phyloP scores from a whole-genome alignment of 2,329 filamentous ascomycete species.

The Orbilia ellipsospora region DNA sequence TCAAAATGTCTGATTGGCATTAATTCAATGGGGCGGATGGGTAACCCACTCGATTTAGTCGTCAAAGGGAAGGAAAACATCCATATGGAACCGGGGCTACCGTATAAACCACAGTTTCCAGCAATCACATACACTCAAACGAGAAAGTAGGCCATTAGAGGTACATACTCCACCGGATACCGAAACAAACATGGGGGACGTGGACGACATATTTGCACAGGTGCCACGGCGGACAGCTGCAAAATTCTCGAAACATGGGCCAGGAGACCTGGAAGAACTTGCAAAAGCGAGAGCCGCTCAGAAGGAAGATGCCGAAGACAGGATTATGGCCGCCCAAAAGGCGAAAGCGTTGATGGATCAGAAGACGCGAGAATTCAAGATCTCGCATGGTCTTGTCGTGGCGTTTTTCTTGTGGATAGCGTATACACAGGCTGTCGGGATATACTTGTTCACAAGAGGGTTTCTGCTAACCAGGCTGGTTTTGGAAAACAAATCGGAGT shows the following conservation, averaged over 20 bases:
- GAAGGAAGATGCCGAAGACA: constrained; percentile 60
- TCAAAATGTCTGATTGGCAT: not conserved
- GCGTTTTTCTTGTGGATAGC: constrained; percentile 78
- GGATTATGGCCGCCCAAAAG: constrained; percentile 62
- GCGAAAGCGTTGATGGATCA: constrained; percentile 62
- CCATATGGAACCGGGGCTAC: constrained; percentile 28
- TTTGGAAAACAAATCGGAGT: constrained; percentile 79
- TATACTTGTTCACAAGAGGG: constrained; percentile 92
- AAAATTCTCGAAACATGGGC: constrained; percentile 46
- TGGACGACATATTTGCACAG: constrained; percentile 53
- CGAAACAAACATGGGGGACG: constrained; percentile 26
- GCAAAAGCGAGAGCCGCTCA: constrained; percentile 60
- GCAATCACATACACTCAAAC: not conserved
- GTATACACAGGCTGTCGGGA: constrained; percentile 79
- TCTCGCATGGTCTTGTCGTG: constrained; percentile 67
- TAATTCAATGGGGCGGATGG: constrained; percentile 7
- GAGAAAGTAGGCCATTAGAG: not conserved
- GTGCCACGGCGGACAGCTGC: constrained; percentile 49
- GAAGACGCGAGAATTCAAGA: constrained; percentile 64
- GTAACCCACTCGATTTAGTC: constrained; percentile 31
- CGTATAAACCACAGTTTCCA: constrained; percentile 30
- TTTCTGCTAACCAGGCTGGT: constrained; percentile 90
- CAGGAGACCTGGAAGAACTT: constrained; percentile 39
- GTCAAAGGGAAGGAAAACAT: constrained; percentile 30
- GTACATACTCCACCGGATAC: not conserved